Evolutionary conservation across 495 filamentous ascomycete genomes (phyloP).

Genomic region (Penicillium mononematosum): DNA sequence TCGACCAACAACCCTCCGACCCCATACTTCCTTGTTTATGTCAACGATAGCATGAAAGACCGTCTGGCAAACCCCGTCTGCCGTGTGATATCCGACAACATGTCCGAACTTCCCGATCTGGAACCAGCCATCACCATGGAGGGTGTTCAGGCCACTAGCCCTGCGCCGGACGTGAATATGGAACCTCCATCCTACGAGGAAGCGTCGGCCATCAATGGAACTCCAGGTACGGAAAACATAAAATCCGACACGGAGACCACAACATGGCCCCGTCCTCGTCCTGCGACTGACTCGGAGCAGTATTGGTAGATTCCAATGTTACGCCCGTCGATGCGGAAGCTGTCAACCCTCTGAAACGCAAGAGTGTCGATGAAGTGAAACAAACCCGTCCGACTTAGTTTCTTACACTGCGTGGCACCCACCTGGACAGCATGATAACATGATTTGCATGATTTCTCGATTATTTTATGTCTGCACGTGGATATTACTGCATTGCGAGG

Average conservation of each 20-base stretch:
- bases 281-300: slow-evolving; percentile 3
- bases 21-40: slow-evolving; percentile 87
- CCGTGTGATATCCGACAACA: slow-evolving; percentile 40
- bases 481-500: slow-evolving; percentile 24
- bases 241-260: slow-evolving; percentile 9
- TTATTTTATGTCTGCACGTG: slow-evolving; percentile 6
- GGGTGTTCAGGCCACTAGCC: slow-evolving; percentile 19
- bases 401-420: neutral
- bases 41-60: slow-evolving; percentile 61
- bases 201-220: slow-evolving; percentile 17
- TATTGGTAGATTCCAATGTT: slow-evolving; percentile 29
- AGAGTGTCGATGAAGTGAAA: slow-evolving; percentile 24
- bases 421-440: slow-evolving; percentile 12
- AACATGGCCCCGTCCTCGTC: neutral
- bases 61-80: slow-evolving; percentile 61
- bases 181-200: slow-evolving; percentile 36
- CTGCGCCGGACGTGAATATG: slow-evolving; percentile 29
- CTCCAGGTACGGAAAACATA: slow-evolving; percentile 32
- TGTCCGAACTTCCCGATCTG: slow-evolving; percentile 16
- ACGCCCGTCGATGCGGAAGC: slow-evolving; percentile 7
- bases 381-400: neutral
- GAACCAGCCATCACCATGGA: slow-evolving; percentile 20
- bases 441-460: slow-evolving; percentile 5
- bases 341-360: slow-evolving; percentile 37
- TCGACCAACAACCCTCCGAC: slow-evolving; percentile 62